Evolutionary conservation across 1,284 basidiomycete genomes (phyloP).

Genomic region (Trichosporon asahii): DNA sequence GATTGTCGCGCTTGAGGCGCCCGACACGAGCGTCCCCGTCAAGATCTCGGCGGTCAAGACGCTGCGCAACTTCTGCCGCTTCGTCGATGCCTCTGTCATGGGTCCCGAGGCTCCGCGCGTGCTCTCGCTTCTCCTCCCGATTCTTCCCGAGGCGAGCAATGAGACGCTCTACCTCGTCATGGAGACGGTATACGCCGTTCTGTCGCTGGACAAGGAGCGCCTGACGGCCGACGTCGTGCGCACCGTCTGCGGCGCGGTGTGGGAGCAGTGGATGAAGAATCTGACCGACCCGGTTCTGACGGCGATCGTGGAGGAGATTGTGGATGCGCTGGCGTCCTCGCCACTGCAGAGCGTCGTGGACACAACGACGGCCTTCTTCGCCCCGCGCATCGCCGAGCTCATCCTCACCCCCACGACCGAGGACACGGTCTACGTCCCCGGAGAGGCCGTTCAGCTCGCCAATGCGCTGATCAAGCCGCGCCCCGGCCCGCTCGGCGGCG

Average conservation of each 20-base stretch:
- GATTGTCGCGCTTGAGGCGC: constrained; percentile 73
- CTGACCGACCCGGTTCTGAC: constrained; percentile 88
- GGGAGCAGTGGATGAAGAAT: constrained; percentile 79
- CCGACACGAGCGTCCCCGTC: constrained; percentile 69
- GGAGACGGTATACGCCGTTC: constrained; percentile 74
- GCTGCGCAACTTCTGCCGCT: constrained; percentile 58
- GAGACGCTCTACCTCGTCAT: constrained; percentile 88
- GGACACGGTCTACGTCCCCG: constrained; percentile 65
- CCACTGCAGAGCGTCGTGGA: constrained; percentile 33
- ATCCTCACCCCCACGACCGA: constrained; percentile 59
- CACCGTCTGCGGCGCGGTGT: constrained; percentile 62
- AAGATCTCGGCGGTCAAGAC: constrained; percentile 93
- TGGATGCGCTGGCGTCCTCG: constrained; percentile 65
- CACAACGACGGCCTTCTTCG: constrained; percentile 64
- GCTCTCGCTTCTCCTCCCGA: constrained; percentile 76
- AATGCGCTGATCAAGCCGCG: constrained; percentile 67
- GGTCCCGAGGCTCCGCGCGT: constrained; percentile 68
- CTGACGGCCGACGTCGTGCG: constrained; percentile 63
- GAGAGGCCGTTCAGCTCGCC: constrained; percentile 76
- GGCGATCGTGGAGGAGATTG: constrained; percentile 78
- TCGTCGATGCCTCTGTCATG: constrained; percentile 56
- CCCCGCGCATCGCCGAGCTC: constrained; percentile 67
- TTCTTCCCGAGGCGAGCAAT: constrained; percentile 73
- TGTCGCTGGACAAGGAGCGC: constrained; percentile 70
- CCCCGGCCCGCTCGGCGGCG: constrained; percentile 64